Evolutionary conservation across 73 alveolate genomes (phyloP).

Genomic region (Stentor roeselii): DNA sequence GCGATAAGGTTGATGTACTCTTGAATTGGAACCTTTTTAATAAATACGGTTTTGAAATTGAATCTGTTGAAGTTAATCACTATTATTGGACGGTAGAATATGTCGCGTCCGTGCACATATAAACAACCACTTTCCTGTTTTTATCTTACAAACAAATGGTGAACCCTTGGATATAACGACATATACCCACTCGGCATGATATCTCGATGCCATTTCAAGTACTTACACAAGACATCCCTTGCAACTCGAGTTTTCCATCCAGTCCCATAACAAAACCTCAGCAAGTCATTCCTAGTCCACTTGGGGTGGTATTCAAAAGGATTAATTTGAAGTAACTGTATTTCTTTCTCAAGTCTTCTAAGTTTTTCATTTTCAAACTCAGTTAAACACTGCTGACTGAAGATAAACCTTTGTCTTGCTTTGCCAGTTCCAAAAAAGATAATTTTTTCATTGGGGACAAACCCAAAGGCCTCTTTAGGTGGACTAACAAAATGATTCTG

Average conservation of each 20-base stretch:
- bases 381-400: background rate
- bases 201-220: background rate
- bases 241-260: conserved; percentile 21
- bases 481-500: background rate
- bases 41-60: background rate
- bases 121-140: conserved; percentile 37
- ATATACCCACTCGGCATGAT: conserved; percentile 16
- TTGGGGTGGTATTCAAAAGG: background rate
- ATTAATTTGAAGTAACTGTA: background rate
- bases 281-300: conserved; percentile 4
- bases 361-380: background rate
- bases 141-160: background rate
- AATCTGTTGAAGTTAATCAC: conserved; percentile 31
- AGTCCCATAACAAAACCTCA: conserved; percentile 18
- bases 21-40: background rate
- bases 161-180: background rate
- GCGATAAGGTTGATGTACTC: conserved; percentile 13
- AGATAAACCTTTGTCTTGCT: background rate
- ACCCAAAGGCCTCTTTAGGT: background rate
- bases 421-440: background rate
- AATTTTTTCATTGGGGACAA: background rate
- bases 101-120: conserved; percentile 53
- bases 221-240: background rate
- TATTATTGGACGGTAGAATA: conserved; percentile 38
- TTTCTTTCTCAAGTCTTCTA: conserved; percentile 11